phyloP scores from a whole-genome alignment of 2,329 filamentous ascomycete genomes.

The Aplosporella prunicola region DNA sequence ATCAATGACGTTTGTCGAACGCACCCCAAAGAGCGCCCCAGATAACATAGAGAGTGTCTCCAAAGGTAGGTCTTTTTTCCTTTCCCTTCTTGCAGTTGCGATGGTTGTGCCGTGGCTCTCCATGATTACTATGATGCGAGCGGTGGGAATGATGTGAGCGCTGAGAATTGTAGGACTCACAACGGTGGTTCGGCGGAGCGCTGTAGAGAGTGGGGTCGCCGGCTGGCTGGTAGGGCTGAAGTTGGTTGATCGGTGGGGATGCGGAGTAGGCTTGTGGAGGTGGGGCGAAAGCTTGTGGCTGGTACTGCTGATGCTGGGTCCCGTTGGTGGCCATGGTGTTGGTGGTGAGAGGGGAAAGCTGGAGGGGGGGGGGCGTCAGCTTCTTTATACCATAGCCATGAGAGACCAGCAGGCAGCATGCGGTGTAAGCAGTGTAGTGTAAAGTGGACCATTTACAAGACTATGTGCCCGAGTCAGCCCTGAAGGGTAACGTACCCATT shows the following conservation, averaged over 20 bases:
- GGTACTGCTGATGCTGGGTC: not conserved
- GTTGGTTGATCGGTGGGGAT: slow-evolving; percentile 6
- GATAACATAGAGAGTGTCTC: slow-evolving; percentile 13
- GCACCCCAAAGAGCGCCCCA: slow-evolving; percentile 9
- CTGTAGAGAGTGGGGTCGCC: not conserved
- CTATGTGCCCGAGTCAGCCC: too few relatives aligned
- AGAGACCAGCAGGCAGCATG: too few relatives aligned
- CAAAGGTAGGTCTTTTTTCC: slow-evolving; percentile 21
- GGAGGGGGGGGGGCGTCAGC: too few relatives aligned
- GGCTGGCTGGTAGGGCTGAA: not conserved
- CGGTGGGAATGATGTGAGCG: slow-evolving; percentile 12
- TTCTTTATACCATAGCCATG: too few relatives aligned
- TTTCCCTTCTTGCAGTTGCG: slow-evolving; percentile 14
- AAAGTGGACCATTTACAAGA: too few relatives aligned
- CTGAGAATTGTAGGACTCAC: not conserved
- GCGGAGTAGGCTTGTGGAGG: slow-evolving; percentile 5
- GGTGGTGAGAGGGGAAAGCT: too few relatives aligned
- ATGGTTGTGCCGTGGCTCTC: not conserved
- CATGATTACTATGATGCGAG: slow-evolving; percentile 8
- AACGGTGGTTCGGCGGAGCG: not conserved
- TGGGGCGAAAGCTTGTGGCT: slow-evolving; percentile 57
- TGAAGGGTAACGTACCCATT: too few relatives aligned
- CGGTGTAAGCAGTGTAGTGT: too few relatives aligned
- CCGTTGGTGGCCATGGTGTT: not conserved
- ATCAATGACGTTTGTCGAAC: too few relatives aligned